phyloP scores from a whole-genome alignment of 176 grass and related monocot genomes.

The Ensete ventricosum region DNA sequence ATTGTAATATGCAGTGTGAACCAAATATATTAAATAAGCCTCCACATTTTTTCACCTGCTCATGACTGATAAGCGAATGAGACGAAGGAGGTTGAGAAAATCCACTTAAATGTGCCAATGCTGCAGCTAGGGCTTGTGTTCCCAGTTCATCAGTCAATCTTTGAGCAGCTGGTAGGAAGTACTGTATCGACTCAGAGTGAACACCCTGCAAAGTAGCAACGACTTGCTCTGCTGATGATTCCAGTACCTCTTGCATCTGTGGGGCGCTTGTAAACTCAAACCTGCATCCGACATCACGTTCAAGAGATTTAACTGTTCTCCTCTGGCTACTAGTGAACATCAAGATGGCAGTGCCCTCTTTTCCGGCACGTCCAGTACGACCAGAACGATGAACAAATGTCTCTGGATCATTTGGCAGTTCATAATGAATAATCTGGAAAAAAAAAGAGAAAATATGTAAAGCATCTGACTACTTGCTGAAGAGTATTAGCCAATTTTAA shows the following conservation, averaged over 20 bases:
- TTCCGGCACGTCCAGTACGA: conserved; percentile 92
- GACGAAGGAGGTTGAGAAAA: conserved; percentile 93
- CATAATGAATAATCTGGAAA: conserved; percentile 91
- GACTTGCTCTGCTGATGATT: conserved; percentile 88
- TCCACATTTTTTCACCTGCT: conserved; percentile 44
- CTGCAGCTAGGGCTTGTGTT: conserved; percentile 74
- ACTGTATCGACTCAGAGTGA: conserved; percentile 58
- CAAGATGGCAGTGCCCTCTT: conserved; percentile 82
- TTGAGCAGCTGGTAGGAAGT: conserved; percentile 66
- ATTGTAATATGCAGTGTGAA: conserved; percentile 1
- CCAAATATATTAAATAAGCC: conserved; percentile 8
- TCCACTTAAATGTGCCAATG: conserved; percentile 95
- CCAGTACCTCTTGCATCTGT: conserved; percentile 66
- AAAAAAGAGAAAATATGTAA: conserved; percentile 7
- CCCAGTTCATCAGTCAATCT: conserved; percentile 63
- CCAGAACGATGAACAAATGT: conserved; percentile 99
- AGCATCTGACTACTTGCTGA: neutral
- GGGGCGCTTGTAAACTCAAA: conserved; percentile 85
- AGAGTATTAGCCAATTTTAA: neutral
- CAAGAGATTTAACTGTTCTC: conserved; percentile 89
- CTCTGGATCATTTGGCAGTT: conserved; percentile 92
- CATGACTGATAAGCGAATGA: conserved; percentile 85
- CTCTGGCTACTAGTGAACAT: conserved; percentile 92
- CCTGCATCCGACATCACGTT: conserved; percentile 77
- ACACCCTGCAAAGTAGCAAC: conserved; percentile 75